phyloP scores from a whole-genome alignment of 345 rosid species.

The Carallia pectinifolia region DNA sequence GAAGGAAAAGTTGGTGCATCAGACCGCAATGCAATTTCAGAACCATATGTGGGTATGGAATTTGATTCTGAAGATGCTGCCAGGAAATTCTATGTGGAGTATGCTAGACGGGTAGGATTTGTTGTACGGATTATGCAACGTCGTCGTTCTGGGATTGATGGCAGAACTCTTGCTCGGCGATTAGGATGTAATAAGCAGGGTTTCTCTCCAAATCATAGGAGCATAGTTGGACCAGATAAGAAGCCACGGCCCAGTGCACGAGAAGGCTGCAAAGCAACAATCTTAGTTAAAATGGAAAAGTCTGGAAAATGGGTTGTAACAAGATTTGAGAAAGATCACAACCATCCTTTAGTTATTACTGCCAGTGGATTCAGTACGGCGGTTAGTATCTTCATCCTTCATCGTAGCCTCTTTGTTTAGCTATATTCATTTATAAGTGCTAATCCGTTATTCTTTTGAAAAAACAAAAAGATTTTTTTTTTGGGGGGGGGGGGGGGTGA shows the following conservation, averaged over 20 bases:
- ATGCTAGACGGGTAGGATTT: conserved; percentile 66
- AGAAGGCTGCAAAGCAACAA: conserved; percentile 85
- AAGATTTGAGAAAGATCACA: conserved; percentile 74
- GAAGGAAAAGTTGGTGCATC: conserved; percentile 38
- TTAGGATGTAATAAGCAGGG: conserved; percentile 86
- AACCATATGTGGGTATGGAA: conserved; percentile 77
- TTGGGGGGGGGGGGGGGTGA: neutral
- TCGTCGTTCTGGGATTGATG: conserved; percentile 73
- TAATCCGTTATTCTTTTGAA: no score
- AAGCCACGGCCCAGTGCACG: conserved; percentile 60
- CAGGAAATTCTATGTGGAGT: conserved; percentile 53
- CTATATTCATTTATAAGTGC: neutral
- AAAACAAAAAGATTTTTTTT: neutral
- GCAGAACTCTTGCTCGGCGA: conserved; percentile 76
- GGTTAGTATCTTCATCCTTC: conserved; percentile 37
- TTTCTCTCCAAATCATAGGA: conserved; percentile 54
- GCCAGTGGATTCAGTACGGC: conserved; percentile 42
- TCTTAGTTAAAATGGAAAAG: conserved; percentile 73
- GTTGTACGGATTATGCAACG: conserved; percentile 79
- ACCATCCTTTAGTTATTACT: conserved; percentile 59
- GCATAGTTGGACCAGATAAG: conserved; percentile 45
- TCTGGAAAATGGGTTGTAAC: conserved; percentile 81
- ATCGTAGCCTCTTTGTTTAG: neutral
- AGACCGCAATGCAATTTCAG: conserved; percentile 38
- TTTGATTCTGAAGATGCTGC: conserved; percentile 80